Base-by-base conservation (phyloP, 2,329 filamentous ascomycete genomes). In the Arachnomyces sp. region DNA sequence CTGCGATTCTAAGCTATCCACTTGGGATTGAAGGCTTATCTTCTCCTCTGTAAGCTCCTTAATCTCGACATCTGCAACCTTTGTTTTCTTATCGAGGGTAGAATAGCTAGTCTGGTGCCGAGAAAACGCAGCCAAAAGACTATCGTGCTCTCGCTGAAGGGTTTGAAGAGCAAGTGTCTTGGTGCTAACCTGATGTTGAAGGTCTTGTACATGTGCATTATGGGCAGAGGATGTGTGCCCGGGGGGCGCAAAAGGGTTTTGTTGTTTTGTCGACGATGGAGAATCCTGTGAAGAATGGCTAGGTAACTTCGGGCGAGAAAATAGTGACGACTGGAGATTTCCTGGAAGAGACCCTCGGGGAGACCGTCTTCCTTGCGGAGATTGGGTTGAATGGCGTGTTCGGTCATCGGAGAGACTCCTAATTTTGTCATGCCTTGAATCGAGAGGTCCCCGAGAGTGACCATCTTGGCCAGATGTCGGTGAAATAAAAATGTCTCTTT, bases 151-250 rank as follows among this genome's bases (percentile, higher is more conserved):
- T n/a, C 63, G 61, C 49, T 74, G 72, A 5, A 76, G 58, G 1
- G 69, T 73, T 44, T 72, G 68, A 15, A 74, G 61, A 9, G 68
- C 67, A 13, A 74, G 57, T 3, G 72, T 70, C 47, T 75, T 74
- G 42, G 74, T 58, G 12, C 67, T 72, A 29, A 75, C 62, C 50
- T 75, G 70, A 49, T 74, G 72, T 47, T 75, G 73, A 6, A 76
- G 60, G 36, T 71, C 67, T 36, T 69, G 63, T 14, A 72, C 54
- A 40, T 70, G 66, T 12, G 57, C 56, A 13, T 53, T 47, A 29
- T 65, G 62, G 13, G 60, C 61, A 6, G 62, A 50, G 3, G 25
- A 18, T n/a, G 16, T 36, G 28, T n/a, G 28, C 3, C 25, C 35
- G 4, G 35, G 15, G 13, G 35, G 29, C 7, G 25, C n/a, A 9